Evolutionary conservation across 106 monocot species (phyloP), one percentile per base, ranked within the genome.

Genomic region (Apostasia shenzhenica): DNA sequence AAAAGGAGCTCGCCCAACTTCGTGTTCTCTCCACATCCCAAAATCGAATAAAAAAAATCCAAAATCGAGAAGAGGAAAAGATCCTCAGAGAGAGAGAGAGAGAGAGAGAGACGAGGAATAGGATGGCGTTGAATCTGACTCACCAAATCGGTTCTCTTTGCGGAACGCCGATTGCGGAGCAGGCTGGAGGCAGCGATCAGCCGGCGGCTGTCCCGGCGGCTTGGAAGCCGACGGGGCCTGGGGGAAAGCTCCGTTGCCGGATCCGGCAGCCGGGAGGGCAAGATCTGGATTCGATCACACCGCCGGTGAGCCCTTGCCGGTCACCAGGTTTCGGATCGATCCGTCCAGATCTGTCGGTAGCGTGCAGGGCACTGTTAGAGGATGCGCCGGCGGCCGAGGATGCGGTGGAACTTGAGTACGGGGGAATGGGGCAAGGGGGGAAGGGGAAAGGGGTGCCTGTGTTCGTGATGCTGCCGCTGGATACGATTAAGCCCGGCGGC

Each of bases 381-480:
- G 77, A 65, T 51, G 60, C 52, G 5, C 13, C 41, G 40, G 48
- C 14, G 1, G 53, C 49, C 11, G 78, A 67, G 39, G 71, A 67
- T 52, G 79, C 6, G 9, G 74, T 45, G 44, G 72, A 42, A 65
- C 62, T 6, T 57, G 74, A 78, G 50, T 2, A 70, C 42, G 6
- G 46, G 43, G 76, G 40, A 2, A 57, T 41, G 3, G 74, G 48
- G 42, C 13, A 37, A 48, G 50, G 0, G 45, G 46, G 14, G 37
- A 56, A 42, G 55, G 51, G 66, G 65, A 74, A 47, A 3, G 94
- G 94, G 6, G 94, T 94, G 46, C 90, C 90, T 76, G 94, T 94
- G 43, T 94, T 76, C 72, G 94, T 94, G 75, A 94, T 94, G 94
- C 82, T 94, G 56, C 94, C 94, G 51, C 77, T 90, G 63, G 90